Conservation (phyloP, 2,329 filamentous ascomycete genomes). For the Alternaria conjuncta region DNA sequence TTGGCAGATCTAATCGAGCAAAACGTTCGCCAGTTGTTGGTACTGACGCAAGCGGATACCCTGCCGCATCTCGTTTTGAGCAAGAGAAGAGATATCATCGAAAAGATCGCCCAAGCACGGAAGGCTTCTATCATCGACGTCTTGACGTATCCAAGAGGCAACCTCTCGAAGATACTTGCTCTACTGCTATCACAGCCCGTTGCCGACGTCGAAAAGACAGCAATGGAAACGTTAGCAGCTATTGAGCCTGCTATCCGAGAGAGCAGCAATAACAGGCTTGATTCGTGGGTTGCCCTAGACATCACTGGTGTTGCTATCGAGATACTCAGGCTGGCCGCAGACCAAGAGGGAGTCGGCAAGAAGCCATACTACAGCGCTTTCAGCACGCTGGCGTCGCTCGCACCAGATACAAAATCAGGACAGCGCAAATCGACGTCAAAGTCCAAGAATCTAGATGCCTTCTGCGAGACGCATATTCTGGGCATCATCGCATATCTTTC, state of each 20-base stretch:
- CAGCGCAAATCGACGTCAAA: slow-evolving; percentile 54
- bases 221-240: slow-evolving; percentile 71
- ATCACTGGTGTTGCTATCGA: slow-evolving; percentile 79
- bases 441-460: slow-evolving; percentile 69
- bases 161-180: slow-evolving; percentile 65
- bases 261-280: slow-evolving; percentile 62
- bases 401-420: slow-evolving; percentile 53
- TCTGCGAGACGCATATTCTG: slow-evolving; percentile 82
- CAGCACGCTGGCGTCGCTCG: slow-evolving; percentile 53
- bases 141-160: slow-evolving; percentile 62
- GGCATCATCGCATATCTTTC: slow-evolving; percentile 86
- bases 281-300: slow-evolving; percentile 74
- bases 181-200: slow-evolving; percentile 66
- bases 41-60: slow-evolving; percentile 79
- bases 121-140: slow-evolving; percentile 65
- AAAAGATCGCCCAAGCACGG: slow-evolving; percentile 77
- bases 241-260: slow-evolving; percentile 74
- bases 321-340: slow-evolving; percentile 79
- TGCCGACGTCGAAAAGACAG: slow-evolving; percentile 68
- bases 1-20: slow-evolving; percentile 83
- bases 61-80: slow-evolving; percentile 85
- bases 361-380: slow-evolving; percentile 61
- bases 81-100: slow-evolving; percentile 77
- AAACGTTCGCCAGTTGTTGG: slow-evolving; percentile 74
- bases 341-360: slow-evolving; percentile 63